Evolutionary conservation across 2,329 filamentous ascomycete genomes (phyloP).

Genomic region (Fonsecaea erecta): DNA sequence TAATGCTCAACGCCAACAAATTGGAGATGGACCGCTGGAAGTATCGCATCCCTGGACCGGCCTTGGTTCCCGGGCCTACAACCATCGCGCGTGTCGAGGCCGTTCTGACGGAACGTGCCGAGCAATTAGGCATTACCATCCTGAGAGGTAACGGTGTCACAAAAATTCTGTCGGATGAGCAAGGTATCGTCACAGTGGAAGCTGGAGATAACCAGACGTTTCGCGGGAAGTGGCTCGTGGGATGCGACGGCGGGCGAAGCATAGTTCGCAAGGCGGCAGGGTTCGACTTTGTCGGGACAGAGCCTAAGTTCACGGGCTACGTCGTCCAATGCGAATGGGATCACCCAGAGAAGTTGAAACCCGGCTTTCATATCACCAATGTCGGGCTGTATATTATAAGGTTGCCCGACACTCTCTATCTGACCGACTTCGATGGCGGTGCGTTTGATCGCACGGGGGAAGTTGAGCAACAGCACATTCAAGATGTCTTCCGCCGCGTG

Average conservation of each 20-base stretch:
- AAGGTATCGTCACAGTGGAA: conserved; percentile 21
- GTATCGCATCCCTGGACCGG: conserved; percentile 19
- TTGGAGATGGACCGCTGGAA: conserved; percentile 43
- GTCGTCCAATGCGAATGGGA: conserved; percentile 43
- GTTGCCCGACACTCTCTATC: conserved; percentile 34
- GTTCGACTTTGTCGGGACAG: conserved; percentile 47
- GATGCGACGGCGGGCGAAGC: conserved; percentile 51
- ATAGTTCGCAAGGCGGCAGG: conserved; percentile 45
- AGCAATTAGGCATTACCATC: conserved; percentile 34
- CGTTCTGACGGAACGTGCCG: conserved; percentile 27
- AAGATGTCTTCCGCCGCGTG: conserved; percentile 22
- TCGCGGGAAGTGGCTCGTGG: conserved; percentile 46
- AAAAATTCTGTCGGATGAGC: conserved; percentile 22
- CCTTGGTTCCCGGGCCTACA: conserved; percentile 26
- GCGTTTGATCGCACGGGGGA: conserved; percentile 21
- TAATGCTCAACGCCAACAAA: conserved; percentile 40
- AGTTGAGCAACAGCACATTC: conserved; percentile 39
- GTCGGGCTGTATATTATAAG: conserved; percentile 41
- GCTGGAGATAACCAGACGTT: conserved; percentile 34
- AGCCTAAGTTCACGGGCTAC: conserved; percentile 46
- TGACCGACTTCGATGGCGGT: conserved; percentile 32
- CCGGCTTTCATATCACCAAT: conserved; percentile 39
- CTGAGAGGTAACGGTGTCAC: conserved; percentile 39
- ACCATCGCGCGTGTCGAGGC: conserved; percentile 34
- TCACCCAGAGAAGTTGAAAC: conserved; percentile 35